These are phyloP conservation scores for Dioszegia aurantiaca DNA, from an alignment of 768 basidiomycete genomes.

Conservation along the genomic window DNA sequence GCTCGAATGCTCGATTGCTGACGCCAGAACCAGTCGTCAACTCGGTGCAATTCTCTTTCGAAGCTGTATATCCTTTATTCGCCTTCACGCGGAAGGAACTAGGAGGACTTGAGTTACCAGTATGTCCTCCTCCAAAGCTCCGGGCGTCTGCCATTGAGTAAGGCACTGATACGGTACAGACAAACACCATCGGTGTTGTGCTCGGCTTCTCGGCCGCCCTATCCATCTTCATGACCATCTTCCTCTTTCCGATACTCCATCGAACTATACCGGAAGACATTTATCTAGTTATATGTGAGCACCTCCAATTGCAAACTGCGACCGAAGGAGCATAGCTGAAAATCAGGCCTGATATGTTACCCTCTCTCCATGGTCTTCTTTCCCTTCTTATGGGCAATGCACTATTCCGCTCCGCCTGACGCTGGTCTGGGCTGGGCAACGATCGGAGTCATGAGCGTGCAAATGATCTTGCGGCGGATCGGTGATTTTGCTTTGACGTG, in stretches of 20 bases:
- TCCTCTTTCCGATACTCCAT: slow-evolving; percentile 35
- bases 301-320: too few species aligned
- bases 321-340: background rate
- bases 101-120: slow-evolving; percentile 34
- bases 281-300: slow-evolving; percentile 27
- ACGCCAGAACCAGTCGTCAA: slow-evolving; percentile 22
- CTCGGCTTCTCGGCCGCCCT: slow-evolving; percentile 32
- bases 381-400: slow-evolving; percentile 30
- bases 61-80: slow-evolving; percentile 39
- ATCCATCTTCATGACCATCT: slow-evolving; percentile 37
- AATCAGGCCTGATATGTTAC: slow-evolving; percentile 32
- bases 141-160: background rate
- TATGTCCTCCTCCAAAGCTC: slow-evolving; percentile 13
- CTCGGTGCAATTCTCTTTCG: slow-evolving; percentile 31
- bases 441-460: slow-evolving; percentile 18
- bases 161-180: slow-evolving; percentile 17
- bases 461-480: slow-evolving; percentile 32
- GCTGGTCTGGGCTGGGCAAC: slow-evolving; percentile 19
- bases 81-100: slow-evolving; percentile 35
- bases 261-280: slow-evolving; percentile 21
- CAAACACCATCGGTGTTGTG: slow-evolving; percentile 29
- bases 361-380: slow-evolving; percentile 27
- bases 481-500: slow-evolving; percentile 40
- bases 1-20: too few species aligned
- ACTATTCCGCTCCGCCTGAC: slow-evolving; percentile 9